Base-by-base conservation (phyloP, 257 asterid genomes). In the Gardenia jasminoides region DNA sequence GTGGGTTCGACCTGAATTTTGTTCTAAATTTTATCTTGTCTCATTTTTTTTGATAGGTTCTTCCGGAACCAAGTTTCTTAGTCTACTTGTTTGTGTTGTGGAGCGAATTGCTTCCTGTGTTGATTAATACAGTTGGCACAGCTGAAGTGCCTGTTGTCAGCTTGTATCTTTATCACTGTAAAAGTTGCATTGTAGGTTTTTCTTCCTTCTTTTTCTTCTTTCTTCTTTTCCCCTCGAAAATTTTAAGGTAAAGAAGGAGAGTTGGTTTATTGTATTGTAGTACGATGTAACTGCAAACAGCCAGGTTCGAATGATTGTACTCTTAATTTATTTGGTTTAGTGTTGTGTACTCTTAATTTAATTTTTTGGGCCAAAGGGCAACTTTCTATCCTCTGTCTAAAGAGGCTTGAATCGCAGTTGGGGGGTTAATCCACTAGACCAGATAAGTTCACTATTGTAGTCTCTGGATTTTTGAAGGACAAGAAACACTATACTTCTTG, bases 261-360 rank as follows among this genome's bases (percentile, higher is more conserved):
- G 48, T 59, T 73, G 19, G 76, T 28, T 72, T 78, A 20, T 56
- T 77, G 74, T 69, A 31, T 76, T 77, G 43, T 61, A 28, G 46
- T 20, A 56, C 28, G 62, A 12, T 80, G 86, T 69, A 77, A 70
- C 76, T 78, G 56, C 78, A 81, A 46, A 68, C 77, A 72, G 44
- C 67, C 66, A 41, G 73, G 54, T 64, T 44, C 7, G 39, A 80
- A 67, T 17, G 33, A 65, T 76, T 76, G 78, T 75, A 47, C 61
- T 6, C 70, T 64, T 61, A 41, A 48, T 52, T 11, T 48, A 24
- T 36, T 36, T 36, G 41, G 41, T 36, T 43, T 70, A 72, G 46
- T 59, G 28, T 50, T 48, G 44, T 73, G 30, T 41, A 47, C 54
- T 16, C n/a, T n/a, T n/a, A n/a, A n/a, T n/a, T n/a, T n/a, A n/a